Percentiles rank a stretch among this genome's conserved stretches.
Conservation (phyloP, 352 stramenopile species). For the Globisporangium apiculatum region DNA sequence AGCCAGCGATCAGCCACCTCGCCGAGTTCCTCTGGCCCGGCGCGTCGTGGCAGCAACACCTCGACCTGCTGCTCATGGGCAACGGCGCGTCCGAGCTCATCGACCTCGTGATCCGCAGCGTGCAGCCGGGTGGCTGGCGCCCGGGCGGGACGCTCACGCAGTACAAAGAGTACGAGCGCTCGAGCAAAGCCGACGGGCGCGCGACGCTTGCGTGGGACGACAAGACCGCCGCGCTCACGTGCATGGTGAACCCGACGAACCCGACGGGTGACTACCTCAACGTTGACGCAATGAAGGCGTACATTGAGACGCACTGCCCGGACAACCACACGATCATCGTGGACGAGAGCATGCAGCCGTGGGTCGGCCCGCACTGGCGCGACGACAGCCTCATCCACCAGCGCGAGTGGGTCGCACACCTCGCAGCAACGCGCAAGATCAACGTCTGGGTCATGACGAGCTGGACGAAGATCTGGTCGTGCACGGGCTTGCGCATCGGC, state of each 20-base stretch:
- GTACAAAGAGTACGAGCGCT: slow-evolving; percentile 88
- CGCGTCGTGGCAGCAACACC: slow-evolving; percentile 33
- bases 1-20: slow-evolving; percentile 85
- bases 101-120: slow-evolving; percentile 84
- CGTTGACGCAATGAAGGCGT: slow-evolving; percentile 76
- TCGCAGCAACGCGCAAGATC: slow-evolving; percentile 70
- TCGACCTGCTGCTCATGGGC: slow-evolving; percentile 71
- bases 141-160: slow-evolving; percentile 66
- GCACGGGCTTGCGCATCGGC: slow-evolving; percentile 83
- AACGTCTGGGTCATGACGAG: slow-evolving; percentile 91
- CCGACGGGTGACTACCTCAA: slow-evolving; percentile 86
- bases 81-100: slow-evolving; percentile 85
- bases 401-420: slow-evolving; percentile 69
- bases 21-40: slow-evolving; percentile 81
- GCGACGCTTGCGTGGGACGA: slow-evolving; percentile 76
- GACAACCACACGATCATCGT: slow-evolving; percentile 88
- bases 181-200: slow-evolving; percentile 71
- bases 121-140: slow-evolving; percentile 61
- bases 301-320: slow-evolving; percentile 80
- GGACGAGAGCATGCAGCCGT: slow-evolving; percentile 90
- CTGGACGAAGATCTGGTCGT: slow-evolving; percentile 92
- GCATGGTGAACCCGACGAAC: slow-evolving; percentile 88
- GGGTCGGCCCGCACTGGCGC: slow-evolving; percentile 79
- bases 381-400: slow-evolving; percentile 84
- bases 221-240: slow-evolving; percentile 64